These are phyloP conservation scores for Limtongia smithiae DNA, from an alignment of 805 yeast genomes.

Conservation along the genomic window DNA sequence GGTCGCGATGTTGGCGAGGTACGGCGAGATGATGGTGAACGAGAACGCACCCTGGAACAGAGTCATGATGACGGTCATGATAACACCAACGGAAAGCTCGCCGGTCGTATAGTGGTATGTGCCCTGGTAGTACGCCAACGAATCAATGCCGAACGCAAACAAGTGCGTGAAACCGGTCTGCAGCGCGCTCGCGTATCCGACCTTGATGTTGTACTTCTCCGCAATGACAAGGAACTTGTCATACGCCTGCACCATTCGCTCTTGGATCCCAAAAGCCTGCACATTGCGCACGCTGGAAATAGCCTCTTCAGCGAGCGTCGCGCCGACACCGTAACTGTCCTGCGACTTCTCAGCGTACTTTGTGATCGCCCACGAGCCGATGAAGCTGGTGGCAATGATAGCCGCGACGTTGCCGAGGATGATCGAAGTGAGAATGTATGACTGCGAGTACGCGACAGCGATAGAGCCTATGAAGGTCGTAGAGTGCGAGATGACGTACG, in stretches of 20 bases:
- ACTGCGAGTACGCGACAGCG: constrained; percentile 39
- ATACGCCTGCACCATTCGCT: constrained; percentile 36
- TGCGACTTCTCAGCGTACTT: constrained; percentile 22
- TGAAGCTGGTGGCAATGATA: constrained; percentile 35
- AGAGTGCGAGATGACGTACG: constrained; percentile 40
- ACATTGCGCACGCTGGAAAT: constrained; percentile 43
- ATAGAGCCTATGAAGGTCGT: constrained; percentile 42
- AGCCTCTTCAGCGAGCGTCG: constrained; percentile 43
- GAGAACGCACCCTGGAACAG: constrained; percentile 38
- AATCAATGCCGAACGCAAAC: constrained; percentile 39
- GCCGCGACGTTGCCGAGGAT: constrained; percentile 37
- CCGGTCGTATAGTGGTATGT: constrained; percentile 40
- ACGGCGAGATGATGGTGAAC: constrained; percentile 43
- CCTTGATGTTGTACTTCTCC: constrained; percentile 30
- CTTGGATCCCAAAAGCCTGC: constrained; percentile 44
- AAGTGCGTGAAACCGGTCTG: constrained; percentile 42
- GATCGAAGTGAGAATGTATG: constrained; percentile 40
- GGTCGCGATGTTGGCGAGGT: constrained; percentile 38
- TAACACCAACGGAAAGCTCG: constrained; percentile 36
- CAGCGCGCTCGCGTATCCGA: constrained; percentile 35
- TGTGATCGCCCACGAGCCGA: constrained; percentile 35
- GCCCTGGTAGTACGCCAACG: constrained; percentile 45
- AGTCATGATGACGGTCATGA: constrained; percentile 36
- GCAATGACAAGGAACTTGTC: constrained; percentile 35
- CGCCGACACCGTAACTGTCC: constrained; percentile 22